phyloP scores from a whole-genome alignment of 768 basidiomycete species.

The Kwoniella europaea region DNA sequence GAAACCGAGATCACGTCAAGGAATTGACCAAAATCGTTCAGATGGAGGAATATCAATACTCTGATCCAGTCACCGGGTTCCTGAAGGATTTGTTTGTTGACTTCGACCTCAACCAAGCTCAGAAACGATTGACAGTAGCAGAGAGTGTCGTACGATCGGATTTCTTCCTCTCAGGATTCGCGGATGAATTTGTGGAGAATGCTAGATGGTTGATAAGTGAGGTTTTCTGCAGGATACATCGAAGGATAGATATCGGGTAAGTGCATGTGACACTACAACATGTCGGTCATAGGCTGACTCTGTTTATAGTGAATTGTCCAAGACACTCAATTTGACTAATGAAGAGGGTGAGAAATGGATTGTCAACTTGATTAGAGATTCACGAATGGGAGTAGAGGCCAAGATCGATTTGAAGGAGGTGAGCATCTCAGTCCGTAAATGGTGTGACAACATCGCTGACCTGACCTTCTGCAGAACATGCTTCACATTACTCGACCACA shows the following conservation, averaged over 20 bases:
- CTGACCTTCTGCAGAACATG: constrained; percentile 70
- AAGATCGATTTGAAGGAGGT: constrained; percentile 98
- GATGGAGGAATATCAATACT: constrained; percentile 94
- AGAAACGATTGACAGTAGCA: constrained; percentile 69
- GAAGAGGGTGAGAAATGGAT: constrained; percentile 99
- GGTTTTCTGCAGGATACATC: constrained; percentile 96
- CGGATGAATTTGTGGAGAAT: constrained; percentile 94
- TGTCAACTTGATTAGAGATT: constrained; percentile 97
- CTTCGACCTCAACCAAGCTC: constrained; percentile 95
- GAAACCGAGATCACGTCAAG: constrained; percentile 83
- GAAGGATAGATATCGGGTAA: constrained; percentile 62
- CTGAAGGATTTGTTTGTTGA: constrained; percentile 91
- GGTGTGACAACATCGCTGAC: not conserved
- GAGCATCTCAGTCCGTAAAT: constrained; percentile 27
- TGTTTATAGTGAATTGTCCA: constrained; percentile 76
- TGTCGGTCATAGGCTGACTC: not conserved
- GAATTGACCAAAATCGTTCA: constrained; percentile 93
- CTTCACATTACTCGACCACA: constrained; percentile 92
- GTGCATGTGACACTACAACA: constrained; percentile 18
- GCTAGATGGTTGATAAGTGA: constrained; percentile 95
- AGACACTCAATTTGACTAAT: constrained; percentile 86
- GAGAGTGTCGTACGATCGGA: constrained; percentile 85
- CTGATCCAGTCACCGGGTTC: constrained; percentile 90
- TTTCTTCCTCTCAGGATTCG: constrained; percentile 89
- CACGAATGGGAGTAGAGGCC: constrained; percentile 92